Evolutionary conservation across 495 filamentous ascomycete species (phyloP), one percentile per base, ranked within the genome.

Genomic region (Hypomontagnella submonticulosa): DNA sequence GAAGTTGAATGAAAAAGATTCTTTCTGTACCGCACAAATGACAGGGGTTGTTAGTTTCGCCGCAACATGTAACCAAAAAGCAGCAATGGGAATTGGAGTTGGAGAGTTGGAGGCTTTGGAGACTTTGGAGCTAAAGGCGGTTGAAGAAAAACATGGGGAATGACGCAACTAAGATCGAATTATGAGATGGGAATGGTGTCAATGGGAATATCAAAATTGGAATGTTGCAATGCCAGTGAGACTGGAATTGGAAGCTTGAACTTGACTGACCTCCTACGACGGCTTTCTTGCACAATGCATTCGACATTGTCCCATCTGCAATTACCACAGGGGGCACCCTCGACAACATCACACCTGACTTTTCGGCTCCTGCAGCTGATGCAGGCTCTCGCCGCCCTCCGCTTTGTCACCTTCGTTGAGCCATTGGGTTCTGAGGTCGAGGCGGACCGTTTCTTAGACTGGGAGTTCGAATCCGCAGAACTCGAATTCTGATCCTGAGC

Each of bases 271-370:
- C 92, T 96, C 82, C 92, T 88, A 59, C 93, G 86, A 73, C 92
- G 92, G 82, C 92, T 96, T 73, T 96, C 92, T 42, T 91, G 91
- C 7, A 97, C 90, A 37, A 93, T 81, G 78, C 93, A 97, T 49
- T 92, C 89, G 52, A 96, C 92, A 66, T 91, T 88, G 74, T 97
- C 93, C 76, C 92, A 81, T 23, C 90, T 84, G 79, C 93, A 97
- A 78, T 96, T 97, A 15, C 89, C 92, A 73, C 93, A 97, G 4
- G 93, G 93, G 23, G 89, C 87, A 33, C 90, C 90, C 67, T 96
- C 91, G 42, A 93, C 91, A 60, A 96, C 93, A 79, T 97, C 92
- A 79, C 93, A 97, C 46, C 93, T 84, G n/a, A 97, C 93, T 75
- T 97, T 97, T 67, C 93, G 87, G 19, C 90, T 85, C 53, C 93